phyloP scores from a whole-genome alignment of 306 rosid genomes.

The Hippophae gyantsensis region DNA sequence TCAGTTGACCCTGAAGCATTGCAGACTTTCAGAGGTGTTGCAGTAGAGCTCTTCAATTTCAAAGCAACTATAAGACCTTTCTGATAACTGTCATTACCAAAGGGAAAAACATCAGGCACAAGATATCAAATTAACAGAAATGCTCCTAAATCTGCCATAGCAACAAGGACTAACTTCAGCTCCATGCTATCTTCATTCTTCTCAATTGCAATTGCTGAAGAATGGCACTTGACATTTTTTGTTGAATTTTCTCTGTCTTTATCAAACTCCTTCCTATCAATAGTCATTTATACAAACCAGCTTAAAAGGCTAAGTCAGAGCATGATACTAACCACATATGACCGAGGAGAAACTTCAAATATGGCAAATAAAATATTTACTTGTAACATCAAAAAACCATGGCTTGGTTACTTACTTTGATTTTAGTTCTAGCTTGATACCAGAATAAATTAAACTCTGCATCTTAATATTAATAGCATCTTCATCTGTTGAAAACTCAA shows the following conservation, averaged over 20 bases:
- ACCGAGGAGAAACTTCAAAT: no score
- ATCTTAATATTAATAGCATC: conserved; percentile 1
- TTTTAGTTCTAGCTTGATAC: background rate
- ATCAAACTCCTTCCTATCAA: conserved; percentile 1
- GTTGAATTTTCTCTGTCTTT: background rate
- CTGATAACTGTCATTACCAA: background rate
- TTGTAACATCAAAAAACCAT: no score
- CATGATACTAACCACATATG: no score
- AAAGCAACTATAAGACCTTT: background rate
- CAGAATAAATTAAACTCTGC: conserved; percentile 5
- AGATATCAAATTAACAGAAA: background rate
- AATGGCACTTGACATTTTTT: background rate
- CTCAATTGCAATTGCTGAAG: background rate
- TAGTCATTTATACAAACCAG: background rate
- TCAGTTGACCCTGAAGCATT: no score
- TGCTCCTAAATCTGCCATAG: background rate
- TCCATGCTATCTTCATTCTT: background rate
- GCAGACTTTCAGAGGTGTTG: no score
- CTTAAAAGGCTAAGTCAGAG: background rate
- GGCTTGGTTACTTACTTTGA: no score
- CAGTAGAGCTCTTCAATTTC: background rate
- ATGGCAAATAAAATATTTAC: no score
- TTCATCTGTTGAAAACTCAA: background rate
- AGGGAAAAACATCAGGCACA: background rate
- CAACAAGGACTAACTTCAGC: background rate